phyloP scores from a whole-genome alignment of 306 rosid species.

The Adenanthera pavonina region DNA sequence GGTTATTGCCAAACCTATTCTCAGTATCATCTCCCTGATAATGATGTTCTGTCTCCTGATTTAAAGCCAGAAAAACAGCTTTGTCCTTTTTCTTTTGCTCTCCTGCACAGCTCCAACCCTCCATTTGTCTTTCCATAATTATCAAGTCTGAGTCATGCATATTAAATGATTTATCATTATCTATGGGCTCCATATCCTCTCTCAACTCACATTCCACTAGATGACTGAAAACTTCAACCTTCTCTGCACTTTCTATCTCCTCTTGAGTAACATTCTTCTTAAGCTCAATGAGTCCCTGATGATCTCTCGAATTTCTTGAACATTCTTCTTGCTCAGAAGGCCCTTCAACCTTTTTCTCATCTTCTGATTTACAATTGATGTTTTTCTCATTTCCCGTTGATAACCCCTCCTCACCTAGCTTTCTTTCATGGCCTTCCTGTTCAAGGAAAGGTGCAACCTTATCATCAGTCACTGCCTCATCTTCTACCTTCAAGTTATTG shows the following conservation, averaged over 20 bases:
- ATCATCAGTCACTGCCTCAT: conserved; percentile 41
- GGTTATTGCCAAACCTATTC: conserved; percentile 42
- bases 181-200: conserved; percentile 45
- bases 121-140: conserved; percentile 35
- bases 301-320: conserved; percentile 32
- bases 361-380: conserved; percentile 41
- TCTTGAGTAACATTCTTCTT: conserved; percentile 38
- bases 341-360: conserved; percentile 38
- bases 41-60: conserved; percentile 45
- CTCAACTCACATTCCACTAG: conserved; percentile 47
- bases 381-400: conserved; percentile 34
- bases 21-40: conserved; percentile 45
- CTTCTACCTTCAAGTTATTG: conserved; percentile 30
- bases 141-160: conserved; percentile 39
- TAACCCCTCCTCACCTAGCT: conserved; percentile 39
- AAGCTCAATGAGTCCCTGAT: conserved; percentile 35
- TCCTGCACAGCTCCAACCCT: conserved; percentile 43
- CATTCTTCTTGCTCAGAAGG: conserved; percentile 39
- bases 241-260: conserved; percentile 46
- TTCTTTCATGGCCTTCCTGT: conserved; percentile 48
- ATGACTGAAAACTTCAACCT: conserved; percentile 37
- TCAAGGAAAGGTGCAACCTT: conserved; percentile 39
- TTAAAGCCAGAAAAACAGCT: conserved; percentile 48
- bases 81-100: conserved; percentile 40
- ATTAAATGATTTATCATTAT: conserved; percentile 36